Conservation (phyloP, 441 rosid genomes). For the Hura crepitans region DNA sequence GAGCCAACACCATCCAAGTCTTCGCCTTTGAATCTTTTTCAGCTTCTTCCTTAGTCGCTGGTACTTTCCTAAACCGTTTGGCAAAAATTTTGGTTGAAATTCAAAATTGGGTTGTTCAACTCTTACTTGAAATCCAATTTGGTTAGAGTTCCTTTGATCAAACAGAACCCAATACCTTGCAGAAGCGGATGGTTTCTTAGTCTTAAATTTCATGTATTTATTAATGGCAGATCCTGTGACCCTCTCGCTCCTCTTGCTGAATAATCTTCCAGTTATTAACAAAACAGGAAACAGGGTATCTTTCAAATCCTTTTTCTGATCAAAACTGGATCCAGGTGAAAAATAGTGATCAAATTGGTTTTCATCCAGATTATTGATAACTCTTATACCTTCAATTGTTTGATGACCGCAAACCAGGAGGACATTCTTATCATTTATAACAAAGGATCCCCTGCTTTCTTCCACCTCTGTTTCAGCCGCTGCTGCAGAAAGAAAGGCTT, state of each 20-base stretch:
- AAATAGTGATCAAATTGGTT: constrained; percentile 14
- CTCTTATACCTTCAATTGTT: constrained; percentile 43
- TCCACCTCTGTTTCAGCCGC: constrained; percentile 52
- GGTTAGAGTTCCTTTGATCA: constrained; percentile 41
- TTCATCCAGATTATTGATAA: constrained; percentile 25
- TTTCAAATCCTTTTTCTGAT: constrained; percentile 21
- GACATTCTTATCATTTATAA: constrained; percentile 35
- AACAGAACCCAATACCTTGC: constrained; percentile 52
- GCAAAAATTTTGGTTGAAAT: constrained; percentile 21
- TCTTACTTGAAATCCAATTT: constrained; percentile 47
- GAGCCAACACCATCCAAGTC: constrained; percentile 32
- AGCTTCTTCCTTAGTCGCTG: constrained; percentile 33
- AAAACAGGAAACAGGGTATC: constrained; percentile 32
- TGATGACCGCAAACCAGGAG: constrained; percentile 46
- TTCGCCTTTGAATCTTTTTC: constrained; percentile 32
- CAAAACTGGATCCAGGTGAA: constrained; percentile 21
- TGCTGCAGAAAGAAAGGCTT: constrained; percentile 57
- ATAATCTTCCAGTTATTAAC: constrained; percentile 44
- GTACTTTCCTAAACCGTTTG: constrained; percentile 20
- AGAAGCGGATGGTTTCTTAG: constrained; percentile 20
- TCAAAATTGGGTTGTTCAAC: constrained; percentile 35
- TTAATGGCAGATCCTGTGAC: constrained; percentile 18
- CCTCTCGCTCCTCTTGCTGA: constrained; percentile 31
- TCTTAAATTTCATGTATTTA: constrained; percentile 17
- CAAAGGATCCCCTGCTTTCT: constrained; percentile 69